Evolutionary conservation across 2,329 filamentous ascomycete species (phyloP).

Genomic region (Paraconiothyrium brasiliense): DNA sequence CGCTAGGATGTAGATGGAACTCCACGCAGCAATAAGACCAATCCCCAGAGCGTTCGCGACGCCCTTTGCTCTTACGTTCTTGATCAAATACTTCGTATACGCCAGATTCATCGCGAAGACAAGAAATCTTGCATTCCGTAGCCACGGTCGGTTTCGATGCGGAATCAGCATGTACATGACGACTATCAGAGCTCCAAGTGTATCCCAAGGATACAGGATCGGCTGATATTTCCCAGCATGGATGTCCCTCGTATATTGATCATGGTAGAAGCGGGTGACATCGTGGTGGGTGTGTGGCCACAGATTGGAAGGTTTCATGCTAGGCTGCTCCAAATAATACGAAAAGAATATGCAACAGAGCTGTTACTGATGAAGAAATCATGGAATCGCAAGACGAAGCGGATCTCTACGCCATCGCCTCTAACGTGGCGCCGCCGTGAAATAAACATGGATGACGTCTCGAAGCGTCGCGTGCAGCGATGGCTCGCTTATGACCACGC

Average conservation of each 20-base stretch:
- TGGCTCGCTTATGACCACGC: conserved; percentile 29
- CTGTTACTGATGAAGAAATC: conserved; percentile 1
- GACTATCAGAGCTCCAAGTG: conserved; percentile 51
- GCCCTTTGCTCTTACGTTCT: conserved; percentile 53
- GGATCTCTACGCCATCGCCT: background rate
- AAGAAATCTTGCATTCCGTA: conserved; percentile 55
- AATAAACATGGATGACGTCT: conserved; percentile 35
- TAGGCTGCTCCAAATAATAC: conserved; percentile 21
- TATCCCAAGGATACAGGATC: conserved; percentile 56
- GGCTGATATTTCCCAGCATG: conserved; percentile 52
- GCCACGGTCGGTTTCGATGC: conserved; percentile 51
- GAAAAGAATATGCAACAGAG: conserved; percentile 11
- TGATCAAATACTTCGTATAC: conserved; percentile 50
- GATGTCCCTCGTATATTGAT: conserved; percentile 52
- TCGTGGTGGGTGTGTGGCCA: conserved; percentile 49
- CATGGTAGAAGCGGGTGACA: conserved; percentile 47
- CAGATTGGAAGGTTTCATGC: conserved; percentile 24
- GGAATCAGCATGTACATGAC: conserved; percentile 63
- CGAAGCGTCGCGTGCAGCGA: conserved; percentile 21
- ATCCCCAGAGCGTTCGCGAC: conserved; percentile 64
- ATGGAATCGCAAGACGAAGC: conserved; percentile 3
- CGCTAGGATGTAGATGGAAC: conserved; percentile 61
- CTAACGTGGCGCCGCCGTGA: conserved; percentile 12
- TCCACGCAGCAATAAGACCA: conserved; percentile 64
- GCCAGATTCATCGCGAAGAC: conserved; percentile 58